Percentiles rank a stretch among this genome's conserved stretches.
phyloP scores from a whole-genome alignment of 2,329 filamentous ascomycete genomes.

The Berkeleyomyces basicola region DNA sequence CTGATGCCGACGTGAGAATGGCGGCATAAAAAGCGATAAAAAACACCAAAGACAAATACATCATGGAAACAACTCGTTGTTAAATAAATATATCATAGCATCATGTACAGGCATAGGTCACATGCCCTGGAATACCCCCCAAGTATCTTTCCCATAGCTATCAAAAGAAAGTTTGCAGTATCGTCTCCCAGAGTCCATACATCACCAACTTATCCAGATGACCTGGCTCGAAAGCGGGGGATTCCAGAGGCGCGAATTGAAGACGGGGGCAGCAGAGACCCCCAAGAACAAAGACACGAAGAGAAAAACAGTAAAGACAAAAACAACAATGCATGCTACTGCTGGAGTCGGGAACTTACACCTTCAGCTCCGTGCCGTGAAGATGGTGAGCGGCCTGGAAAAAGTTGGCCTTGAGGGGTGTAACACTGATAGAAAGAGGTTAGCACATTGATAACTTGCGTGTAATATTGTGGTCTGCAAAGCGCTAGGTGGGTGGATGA shows the following conservation, averaged over 20 bases:
- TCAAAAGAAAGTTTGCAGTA: background rate
- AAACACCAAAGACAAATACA: background rate
- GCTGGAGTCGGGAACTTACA: constrained; percentile 45
- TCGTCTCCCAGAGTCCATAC: background rate
- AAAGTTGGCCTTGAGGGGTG: constrained; percentile 83
- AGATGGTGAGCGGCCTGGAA: constrained; percentile 52
- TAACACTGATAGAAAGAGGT: constrained; percentile 43
- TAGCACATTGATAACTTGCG: background rate
- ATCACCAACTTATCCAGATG: background rate
- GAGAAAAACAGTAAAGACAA: constrained; percentile 6
- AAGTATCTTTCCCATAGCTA: background rate
- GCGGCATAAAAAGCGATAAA: background rate
- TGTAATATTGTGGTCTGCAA: background rate
- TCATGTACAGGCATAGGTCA: constrained; percentile 1
- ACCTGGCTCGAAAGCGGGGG: background rate
- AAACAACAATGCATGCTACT: constrained; percentile 2
- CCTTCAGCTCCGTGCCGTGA: constrained; percentile 54
- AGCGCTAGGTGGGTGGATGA: constrained; percentile 3
- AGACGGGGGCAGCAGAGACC: background rate
- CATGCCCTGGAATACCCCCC: background rate
- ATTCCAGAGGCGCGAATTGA: background rate
- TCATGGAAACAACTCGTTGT: background rate
- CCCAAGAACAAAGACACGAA: constrained; percentile 4
- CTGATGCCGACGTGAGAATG: background rate
- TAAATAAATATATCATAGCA: constrained; percentile 4